A percentile compares a stretch with the other conserved stretches of the same genome.
phyloP scores from a whole-genome alignment of 345 rosid genomes.

The Microcos paniculata region DNA sequence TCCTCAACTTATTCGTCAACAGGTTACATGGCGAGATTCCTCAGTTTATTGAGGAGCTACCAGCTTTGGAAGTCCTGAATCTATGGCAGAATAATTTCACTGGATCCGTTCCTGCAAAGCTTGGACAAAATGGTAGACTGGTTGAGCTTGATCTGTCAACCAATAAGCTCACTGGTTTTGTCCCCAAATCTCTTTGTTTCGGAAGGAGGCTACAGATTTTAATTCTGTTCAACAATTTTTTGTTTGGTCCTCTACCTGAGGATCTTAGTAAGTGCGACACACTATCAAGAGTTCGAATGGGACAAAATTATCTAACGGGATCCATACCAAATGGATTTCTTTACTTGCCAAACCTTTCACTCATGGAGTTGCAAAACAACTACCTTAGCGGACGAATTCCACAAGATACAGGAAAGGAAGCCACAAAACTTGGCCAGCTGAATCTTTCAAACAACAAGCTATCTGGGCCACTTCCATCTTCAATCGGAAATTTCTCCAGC shows the following conservation, averaged over 20 bases:
- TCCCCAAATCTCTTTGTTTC: constrained; percentile 56
- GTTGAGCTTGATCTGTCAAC: constrained; percentile 73
- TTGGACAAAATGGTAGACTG: constrained; percentile 70
- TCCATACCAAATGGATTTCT: constrained; percentile 69
- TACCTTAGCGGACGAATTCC: constrained; percentile 54
- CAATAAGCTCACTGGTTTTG: constrained; percentile 80
- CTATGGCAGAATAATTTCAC: constrained; percentile 95
- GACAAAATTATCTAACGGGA: constrained; percentile 77
- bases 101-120: constrained; percentile 66
- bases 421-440: constrained; percentile 52
- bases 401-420: constrained; percentile 26
- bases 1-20: constrained; percentile 78
- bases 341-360: constrained; percentile 59
- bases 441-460: constrained; percentile 75
- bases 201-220: constrained; percentile 54
- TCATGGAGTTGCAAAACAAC: constrained; percentile 82
- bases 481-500: constrained; percentile 59
- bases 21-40: constrained; percentile 82
- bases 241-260: constrained; percentile 78
- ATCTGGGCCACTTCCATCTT: constrained; percentile 64
- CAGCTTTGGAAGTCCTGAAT: constrained; percentile 52
- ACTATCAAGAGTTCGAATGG: constrained; percentile 65
- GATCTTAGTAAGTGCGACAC: constrained; percentile 68
- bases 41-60: constrained; percentile 53
- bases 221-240: constrained; percentile 78